Evolutionary conservation across 2,329 filamentous ascomycete genomes (phyloP).

Genomic region (Aureobasidium subglaciale): DNA sequence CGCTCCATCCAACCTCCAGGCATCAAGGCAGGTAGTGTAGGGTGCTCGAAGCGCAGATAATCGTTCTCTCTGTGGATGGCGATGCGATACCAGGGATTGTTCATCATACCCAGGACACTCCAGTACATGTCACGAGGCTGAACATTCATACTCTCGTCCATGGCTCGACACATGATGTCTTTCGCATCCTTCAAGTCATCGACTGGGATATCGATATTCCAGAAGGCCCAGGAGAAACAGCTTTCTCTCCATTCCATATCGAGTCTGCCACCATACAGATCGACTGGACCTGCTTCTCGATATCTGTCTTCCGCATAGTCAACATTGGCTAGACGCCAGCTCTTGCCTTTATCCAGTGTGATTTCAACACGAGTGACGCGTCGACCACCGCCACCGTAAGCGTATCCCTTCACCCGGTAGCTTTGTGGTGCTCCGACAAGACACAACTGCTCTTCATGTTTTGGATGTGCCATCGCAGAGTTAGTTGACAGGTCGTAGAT

Average conservation of each 20-base stretch:
- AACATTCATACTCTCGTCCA: slow-evolving; percentile 83
- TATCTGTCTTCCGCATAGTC: slow-evolving; percentile 83
- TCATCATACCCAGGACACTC: slow-evolving; percentile 96
- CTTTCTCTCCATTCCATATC: slow-evolving; percentile 78
- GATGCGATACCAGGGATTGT: slow-evolving; percentile 88
- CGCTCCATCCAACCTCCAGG: slow-evolving; percentile 90
- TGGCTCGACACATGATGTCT: slow-evolving; percentile 74
- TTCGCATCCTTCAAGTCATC: slow-evolving; percentile 55
- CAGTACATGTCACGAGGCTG: slow-evolving; percentile 95
- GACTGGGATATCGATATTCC: slow-evolving; percentile 64
- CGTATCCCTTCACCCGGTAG: slow-evolving; percentile 72
- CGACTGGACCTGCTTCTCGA: slow-evolving; percentile 54
- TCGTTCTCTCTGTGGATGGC: slow-evolving; percentile 63
- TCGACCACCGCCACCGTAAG: slow-evolving; percentile 81
- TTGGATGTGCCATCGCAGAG: slow-evolving; percentile 71
- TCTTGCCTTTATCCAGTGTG: slow-evolving; percentile 72
- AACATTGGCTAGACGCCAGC: slow-evolving; percentile 70
- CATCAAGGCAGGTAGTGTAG: slow-evolving; percentile 70
- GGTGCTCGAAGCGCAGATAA: slow-evolving; percentile 73
- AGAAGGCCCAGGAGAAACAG: slow-evolving; percentile 90
- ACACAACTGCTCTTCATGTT: slow-evolving; percentile 63
- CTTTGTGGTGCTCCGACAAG: slow-evolving; percentile 39
- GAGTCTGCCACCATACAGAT: slow-evolving; percentile 67
- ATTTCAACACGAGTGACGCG: slow-evolving; percentile 76
- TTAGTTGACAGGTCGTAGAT: slow-evolving; percentile 91